A percentile compares a stretch with the other conserved stretches of the same genome.
Conservation (phyloP, 2,329 filamentous ascomycete genomes). For the Fusarium sarcochroum region DNA sequence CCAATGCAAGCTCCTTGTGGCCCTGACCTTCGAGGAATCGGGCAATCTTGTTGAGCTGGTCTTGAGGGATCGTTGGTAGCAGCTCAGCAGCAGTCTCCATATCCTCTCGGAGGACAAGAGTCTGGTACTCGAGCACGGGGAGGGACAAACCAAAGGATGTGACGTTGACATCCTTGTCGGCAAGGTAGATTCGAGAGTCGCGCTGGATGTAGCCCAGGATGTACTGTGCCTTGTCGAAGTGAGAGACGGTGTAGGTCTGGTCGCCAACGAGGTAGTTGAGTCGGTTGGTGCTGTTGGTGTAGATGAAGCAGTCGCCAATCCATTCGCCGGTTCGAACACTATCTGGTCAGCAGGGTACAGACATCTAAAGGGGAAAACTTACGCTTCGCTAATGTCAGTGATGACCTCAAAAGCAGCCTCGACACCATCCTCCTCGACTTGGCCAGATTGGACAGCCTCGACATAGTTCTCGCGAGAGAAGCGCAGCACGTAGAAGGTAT, state of each 20-base stretch:
- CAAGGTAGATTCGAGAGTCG: conserved; percentile 94
- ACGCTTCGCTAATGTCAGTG: conserved; percentile 93
- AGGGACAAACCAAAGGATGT: conserved; percentile 93
- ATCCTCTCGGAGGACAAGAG: conserved; percentile 91
- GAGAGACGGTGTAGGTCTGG: conserved; percentile 96
- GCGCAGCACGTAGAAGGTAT: conserved; percentile 93
- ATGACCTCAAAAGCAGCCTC: conserved; percentile 97
- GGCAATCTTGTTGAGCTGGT: conserved; percentile 98
- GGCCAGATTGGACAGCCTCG: conserved; percentile 83
- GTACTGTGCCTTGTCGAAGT: conserved; percentile 97
- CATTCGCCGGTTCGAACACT: conserved; percentile 95
- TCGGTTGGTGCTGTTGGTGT: conserved; percentile 96
- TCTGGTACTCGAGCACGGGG: conserved; percentile 96
- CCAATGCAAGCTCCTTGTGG: conserved; percentile 94
- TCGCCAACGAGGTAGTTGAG: conserved; percentile 98
- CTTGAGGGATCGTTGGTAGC: conserved; percentile 85
- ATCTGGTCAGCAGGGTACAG: conserved; percentile 23
- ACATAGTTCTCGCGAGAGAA: conserved; percentile 92
- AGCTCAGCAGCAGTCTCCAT: conserved; percentile 92
- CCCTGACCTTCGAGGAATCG: conserved; percentile 97
- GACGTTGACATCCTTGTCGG: conserved; percentile 94
- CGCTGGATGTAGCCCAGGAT: conserved; percentile 94
- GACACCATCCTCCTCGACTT: conserved; percentile 90
- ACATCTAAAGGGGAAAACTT: conserved; percentile 44
- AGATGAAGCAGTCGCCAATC: conserved; percentile 99